phyloP scores from a whole-genome alignment of 768 basidiomycete species.

The Pleurotus cornucopiae region DNA sequence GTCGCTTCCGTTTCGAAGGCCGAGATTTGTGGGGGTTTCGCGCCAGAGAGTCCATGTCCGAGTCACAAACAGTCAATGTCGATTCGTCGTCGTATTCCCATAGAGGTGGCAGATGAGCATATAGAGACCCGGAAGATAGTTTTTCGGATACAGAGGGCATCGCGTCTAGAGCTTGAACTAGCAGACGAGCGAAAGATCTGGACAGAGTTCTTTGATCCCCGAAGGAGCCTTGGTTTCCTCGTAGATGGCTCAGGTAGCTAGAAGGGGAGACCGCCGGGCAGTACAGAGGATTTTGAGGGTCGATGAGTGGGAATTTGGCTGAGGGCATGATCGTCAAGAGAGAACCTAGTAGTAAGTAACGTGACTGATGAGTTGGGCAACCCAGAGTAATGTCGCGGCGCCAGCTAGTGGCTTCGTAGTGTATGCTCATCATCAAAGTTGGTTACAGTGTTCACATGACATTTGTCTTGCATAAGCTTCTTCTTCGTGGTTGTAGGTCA shows the following conservation, averaged over 20 bases:
- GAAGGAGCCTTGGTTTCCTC: background rate
- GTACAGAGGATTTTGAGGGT: conserved; percentile 2
- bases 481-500: no score
- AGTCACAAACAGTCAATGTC: background rate
- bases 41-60: background rate
- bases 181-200: background rate
- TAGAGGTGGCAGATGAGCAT: background rate
- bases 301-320: background rate
- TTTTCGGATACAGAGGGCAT: background rate
- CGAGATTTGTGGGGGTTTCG: background rate
- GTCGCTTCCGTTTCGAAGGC: conserved; percentile 26
- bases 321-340: background rate
- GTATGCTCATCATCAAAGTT: no score
- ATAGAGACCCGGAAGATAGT: background rate
- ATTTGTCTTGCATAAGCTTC: no score
- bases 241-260: background rate
- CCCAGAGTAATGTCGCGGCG: no score
- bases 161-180: background rate
- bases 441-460: no score
- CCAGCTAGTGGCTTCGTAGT: no score
- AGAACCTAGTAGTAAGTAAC: no score
- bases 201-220: background rate
- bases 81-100: conserved; percentile 6
- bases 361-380: no score
- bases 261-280: background rate